These are phyloP conservation scores for Erythrophleum fordii DNA, from an alignment of 306 rosid genomes.

Conservation along the genomic window DNA sequence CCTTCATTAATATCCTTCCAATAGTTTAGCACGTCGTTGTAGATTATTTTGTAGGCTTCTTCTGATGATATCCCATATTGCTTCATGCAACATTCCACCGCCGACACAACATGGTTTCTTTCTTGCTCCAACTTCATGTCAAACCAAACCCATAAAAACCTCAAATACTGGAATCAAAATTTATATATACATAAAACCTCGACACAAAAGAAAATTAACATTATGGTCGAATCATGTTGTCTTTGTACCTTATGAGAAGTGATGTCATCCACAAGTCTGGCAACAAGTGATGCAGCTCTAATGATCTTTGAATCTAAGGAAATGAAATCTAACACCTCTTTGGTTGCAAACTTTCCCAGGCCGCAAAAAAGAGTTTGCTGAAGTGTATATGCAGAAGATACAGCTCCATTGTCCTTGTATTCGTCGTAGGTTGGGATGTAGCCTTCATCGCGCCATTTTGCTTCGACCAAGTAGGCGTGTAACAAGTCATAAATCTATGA, in stretches of 20 bases:
- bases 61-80: neutral
- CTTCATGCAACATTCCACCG: conserved; percentile 3
- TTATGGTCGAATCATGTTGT: too few relatives aligned
- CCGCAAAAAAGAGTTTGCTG: neutral
- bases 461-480: neutral
- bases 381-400: neutral
- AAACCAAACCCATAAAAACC: neutral
- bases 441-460: neutral
- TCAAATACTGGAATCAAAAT: too few relatives aligned
- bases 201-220: too few relatives aligned
- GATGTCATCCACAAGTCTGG: neutral
- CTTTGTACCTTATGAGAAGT: neutral
- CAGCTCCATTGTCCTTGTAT: neutral
- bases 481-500: neutral
- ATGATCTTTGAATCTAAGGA: neutral
- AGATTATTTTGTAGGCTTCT: neutral
- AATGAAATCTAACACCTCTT: neutral
- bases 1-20: neutral
- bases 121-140: neutral
- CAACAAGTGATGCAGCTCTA: neutral
- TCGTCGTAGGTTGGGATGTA: neutral
- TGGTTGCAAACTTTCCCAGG: neutral
- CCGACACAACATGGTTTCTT: neutral
- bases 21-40: neutral
- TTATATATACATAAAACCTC: too few relatives aligned